phyloP scores from a whole-genome alignment of 306 rosid species.

The Cajanus cajan region DNA sequence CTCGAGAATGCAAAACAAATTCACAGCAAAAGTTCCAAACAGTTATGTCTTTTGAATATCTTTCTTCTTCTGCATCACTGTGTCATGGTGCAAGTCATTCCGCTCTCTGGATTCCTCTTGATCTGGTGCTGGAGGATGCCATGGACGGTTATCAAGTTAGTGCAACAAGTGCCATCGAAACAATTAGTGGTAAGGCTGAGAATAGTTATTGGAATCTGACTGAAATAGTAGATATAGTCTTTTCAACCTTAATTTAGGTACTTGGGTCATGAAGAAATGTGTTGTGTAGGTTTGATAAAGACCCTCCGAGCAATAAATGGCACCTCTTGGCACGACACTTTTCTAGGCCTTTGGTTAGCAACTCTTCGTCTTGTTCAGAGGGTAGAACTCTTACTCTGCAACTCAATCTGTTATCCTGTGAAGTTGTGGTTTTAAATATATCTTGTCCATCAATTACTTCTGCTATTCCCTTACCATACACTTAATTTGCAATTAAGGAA shows the following conservation, averaged over 20 bases:
- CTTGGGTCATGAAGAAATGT: slow-evolving; percentile 8
- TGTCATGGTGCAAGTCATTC: slow-evolving; percentile 76
- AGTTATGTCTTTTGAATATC: slow-evolving; percentile 77
- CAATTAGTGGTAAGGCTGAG: slow-evolving; percentile 57
- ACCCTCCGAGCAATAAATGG: slow-evolving; percentile 93
- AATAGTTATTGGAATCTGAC: slow-evolving; percentile 27
- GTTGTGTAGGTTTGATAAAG: slow-evolving; percentile 72
- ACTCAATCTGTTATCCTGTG: slow-evolving; percentile 22
- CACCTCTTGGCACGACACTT: slow-evolving; percentile 92
- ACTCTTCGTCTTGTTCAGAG: slow-evolving; percentile 93
- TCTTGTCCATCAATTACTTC: slow-evolving; percentile 1
- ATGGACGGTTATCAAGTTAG: slow-evolving; percentile 96
- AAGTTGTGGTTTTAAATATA: slow-evolving; percentile 19
- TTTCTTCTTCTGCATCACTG: slow-evolving; percentile 70
- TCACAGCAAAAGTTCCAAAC: slow-evolving; percentile 64
- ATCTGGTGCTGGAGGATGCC: slow-evolving; percentile 89
- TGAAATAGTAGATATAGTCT: not conserved
- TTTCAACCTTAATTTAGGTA: slow-evolving; percentile 12
- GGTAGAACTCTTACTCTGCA: slow-evolving; percentile 54
- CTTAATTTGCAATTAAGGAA: not conserved
- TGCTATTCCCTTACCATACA: not conserved
- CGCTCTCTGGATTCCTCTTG: slow-evolving; percentile 97
- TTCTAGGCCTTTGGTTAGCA: slow-evolving; percentile 92
- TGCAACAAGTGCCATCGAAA: slow-evolving; percentile 86
- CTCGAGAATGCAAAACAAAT: slow-evolving; percentile 64